Base-by-base conservation (phyloP, 2,329 filamentous ascomycete genomes). In the Arthroderma uncinatum region DNA sequence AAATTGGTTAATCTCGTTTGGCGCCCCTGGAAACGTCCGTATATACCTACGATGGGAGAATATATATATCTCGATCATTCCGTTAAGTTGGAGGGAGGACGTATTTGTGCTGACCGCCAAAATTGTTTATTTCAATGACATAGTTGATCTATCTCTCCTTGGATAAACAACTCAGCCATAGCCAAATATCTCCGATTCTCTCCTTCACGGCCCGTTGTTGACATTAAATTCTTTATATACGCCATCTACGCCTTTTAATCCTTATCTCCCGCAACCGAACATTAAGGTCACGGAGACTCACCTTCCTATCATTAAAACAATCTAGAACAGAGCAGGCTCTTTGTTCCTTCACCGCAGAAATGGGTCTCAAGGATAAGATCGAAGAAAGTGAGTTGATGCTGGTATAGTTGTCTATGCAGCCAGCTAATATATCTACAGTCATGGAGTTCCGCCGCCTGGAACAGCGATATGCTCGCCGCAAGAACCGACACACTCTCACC, bases 391-490 rank as follows among this genome's bases (percentile, higher is more conserved):
- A 60, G 74, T 73, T 25, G 6, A 12, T 12, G 9, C 14, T 21
- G 5, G 21, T 34, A 33, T n/a, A 53, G 28, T 50, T 4, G 82
- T 60, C 78, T 65, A 14, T n/a, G 9, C 21, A 54, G 21, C 19
- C 57, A 61, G 21, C 57, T 55, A 52, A 58, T 48, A 30, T 23
- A 37, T 54, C 52, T 23, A 42, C 82, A 87, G 78, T 74, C 64
- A 78, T 94, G 66, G 90, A 97, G 78, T 83, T 97, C 68, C 93
- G 95, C 79, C 88, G 90, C 53, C 85, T 97, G 64, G 92, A 97
- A 77, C 86, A 96, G 76, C 86, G 89, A 66, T 97, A 97, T 78
- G 94, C 91, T 54, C 87, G 87, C 67, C 86, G 89, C 70, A 89
- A 92, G 67, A 88, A 92, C 65, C 89, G 92, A 71, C 91, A 85